Conservation (phyloP, 2,329 filamentous ascomycete species). For the Colletotrichum nymphaeae region DNA sequence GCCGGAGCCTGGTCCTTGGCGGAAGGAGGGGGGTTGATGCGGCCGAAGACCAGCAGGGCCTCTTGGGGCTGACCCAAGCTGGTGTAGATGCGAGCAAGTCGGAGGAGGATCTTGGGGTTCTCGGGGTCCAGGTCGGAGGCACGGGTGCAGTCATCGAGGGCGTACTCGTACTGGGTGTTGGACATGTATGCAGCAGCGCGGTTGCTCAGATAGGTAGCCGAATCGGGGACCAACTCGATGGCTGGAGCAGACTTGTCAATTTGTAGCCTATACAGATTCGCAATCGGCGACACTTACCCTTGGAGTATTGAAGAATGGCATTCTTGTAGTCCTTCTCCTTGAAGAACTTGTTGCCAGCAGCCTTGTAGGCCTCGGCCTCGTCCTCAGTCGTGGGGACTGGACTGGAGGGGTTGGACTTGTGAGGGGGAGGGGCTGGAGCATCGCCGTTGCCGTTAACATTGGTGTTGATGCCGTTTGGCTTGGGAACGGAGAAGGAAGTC, state of each 20-base stretch:
- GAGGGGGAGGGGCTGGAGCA: conserved; percentile 77
- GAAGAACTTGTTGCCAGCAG: conserved; percentile 95
- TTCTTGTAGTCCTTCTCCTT: conserved; percentile 91
- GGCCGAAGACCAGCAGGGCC: conserved; percentile 83
- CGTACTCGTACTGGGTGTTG: conserved; percentile 80
- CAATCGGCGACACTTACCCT: conserved; percentile 71
- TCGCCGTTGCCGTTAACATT: conserved; percentile 57
- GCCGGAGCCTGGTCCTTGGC: conserved; percentile 88
- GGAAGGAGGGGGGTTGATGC: conserved; percentile 83
- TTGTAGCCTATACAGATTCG: background rate
- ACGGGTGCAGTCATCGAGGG: conserved; percentile 86
- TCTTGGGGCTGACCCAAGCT: conserved; percentile 88
- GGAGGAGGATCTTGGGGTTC: conserved; percentile 89
- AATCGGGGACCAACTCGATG: conserved; percentile 86
- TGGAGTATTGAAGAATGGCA: conserved; percentile 93
- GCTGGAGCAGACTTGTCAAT: conserved; percentile 64
- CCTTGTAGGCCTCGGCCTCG: conserved; percentile 92
- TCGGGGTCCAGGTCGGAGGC: conserved; percentile 86
- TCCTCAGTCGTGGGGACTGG: conserved; percentile 68
- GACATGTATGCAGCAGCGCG: conserved; percentile 95
- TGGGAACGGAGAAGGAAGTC: conserved; percentile 62
- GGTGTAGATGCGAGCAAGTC: conserved; percentile 90
- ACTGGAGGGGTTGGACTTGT: conserved; percentile 72
- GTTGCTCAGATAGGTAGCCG: conserved; percentile 92
- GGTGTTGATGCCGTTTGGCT: conserved; percentile 61